Base-by-base conservation (phyloP, 495 filamentous ascomycete species). In the Alectoria sarmentosa region DNA sequence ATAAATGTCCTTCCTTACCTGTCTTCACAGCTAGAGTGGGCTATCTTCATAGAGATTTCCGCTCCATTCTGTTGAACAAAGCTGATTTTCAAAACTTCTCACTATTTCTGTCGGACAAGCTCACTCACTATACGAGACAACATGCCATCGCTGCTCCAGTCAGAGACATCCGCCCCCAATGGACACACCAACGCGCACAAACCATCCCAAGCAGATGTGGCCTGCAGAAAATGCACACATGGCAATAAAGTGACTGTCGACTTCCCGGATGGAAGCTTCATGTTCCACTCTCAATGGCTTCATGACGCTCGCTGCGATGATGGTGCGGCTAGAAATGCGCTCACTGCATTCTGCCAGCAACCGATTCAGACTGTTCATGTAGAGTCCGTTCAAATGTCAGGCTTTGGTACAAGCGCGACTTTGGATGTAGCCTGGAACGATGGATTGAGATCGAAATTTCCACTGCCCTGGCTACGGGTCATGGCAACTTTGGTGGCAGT, bases 221-320 rank as follows among this genome's bases (percentile, higher is more conserved):
- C 4, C 42, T 44, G 42, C 42, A 44, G n/a, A 8, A 44, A 44
- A n/a, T 44, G 42, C 9, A 44, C 13, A n/a, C 15, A 44, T n/a
- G 42, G 42, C 1, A 44, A 44, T n/a, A 44, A 44, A n/a, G 42
- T 44, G 42, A 44, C 42, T 3, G 42, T 44, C 15, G 17, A n/a
- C 17, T 44, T 44, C 17, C 42, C 42, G 17, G 42, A 44, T 30
- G 34, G 21, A 38, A 38, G 0, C 28, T 63, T 41, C 46, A 63
- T 46, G 10, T 63, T 63, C 34, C 61, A 63, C 44, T 38, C 61
- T 23, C 61, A 63, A 54, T 63, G 61, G 61, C 61, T 63, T 11
- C 30, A 38, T 26, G 61, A 63, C 19, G 61, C 61, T 32, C 32
- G 39, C 19, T 63, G 61, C 44, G 61, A 63, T 23, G 49, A 52